Base-by-base conservation (phyloP, 164 flowering plant genomes). In the Platanus orientalis region DNA sequence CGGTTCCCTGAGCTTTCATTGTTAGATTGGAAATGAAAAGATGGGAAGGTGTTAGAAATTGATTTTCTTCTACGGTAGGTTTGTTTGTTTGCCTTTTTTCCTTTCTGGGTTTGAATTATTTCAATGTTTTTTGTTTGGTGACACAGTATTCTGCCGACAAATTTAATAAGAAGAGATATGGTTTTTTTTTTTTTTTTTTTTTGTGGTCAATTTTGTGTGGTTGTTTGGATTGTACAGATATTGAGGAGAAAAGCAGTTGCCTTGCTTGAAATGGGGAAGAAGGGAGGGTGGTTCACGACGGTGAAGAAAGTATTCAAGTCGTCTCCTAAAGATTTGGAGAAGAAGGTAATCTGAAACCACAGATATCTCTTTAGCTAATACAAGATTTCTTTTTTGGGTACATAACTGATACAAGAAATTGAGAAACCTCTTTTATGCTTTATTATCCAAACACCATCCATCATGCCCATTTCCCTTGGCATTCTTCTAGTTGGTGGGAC, bases 211-310 rank as follows among this genome's bases (percentile, higher is more conserved):
- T 45, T 45, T 45, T 16, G 42, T 3, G 9, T 36, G 42, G 9
- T 36, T 14, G 10, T 7, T 36, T 36, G 13, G 12, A 14, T 3
- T 45, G 13, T 3, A 42, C 17, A 42, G 47, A 42, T 42, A 9
- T 42, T 42, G 17, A 13, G 47, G 19, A 13, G 16, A 13, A 5
- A 14, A 13, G 19, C 20, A 16, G 19, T 16, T 42, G 17, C 16
- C 2, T 34, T 34, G 39, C 7, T 5, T 5, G 49, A 17, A 45
- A 45, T 45, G 49, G 49, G 49, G 19, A 45, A 19, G 20, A 45
- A 45, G 49, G 49, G 49, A 45, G 16, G 49, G 19, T 45, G 49
- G 49, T 45, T 45, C 49, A 45, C n/a, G 49, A 16, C 49, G 49
- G 20, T 45, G 19, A 45, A 45, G 49, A 45, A 45, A 19, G 49